A percentile compares a stretch with the other conserved stretches of the same genome.
phyloP scores from a whole-genome alignment of 176 grass and related monocot species.

The Cocos nucifera region DNA sequence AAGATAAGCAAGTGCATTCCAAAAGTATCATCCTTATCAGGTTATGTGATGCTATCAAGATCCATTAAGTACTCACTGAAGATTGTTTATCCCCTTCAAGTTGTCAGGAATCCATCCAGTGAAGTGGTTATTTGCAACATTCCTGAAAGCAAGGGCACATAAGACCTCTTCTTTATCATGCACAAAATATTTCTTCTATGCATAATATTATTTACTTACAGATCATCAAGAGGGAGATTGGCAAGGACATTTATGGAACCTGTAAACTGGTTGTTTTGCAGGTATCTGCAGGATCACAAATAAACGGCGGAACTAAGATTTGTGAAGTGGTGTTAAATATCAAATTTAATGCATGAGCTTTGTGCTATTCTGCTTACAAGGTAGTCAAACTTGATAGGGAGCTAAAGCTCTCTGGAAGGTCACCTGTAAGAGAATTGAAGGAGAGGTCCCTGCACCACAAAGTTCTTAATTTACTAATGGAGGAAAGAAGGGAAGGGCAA shows the following conservation, averaged over 20 bases:
- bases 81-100: conserved; percentile 54
- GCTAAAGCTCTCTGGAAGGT: conserved; percentile 65
- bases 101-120: conserved; percentile 66
- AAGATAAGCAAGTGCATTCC: conserved; percentile 15
- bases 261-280: conserved; percentile 81
- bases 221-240: conserved; percentile 57
- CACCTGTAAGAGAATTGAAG: conserved; percentile 45
- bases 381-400: conserved; percentile 51
- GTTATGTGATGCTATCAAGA: background rate
- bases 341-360: background rate
- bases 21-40: background rate
- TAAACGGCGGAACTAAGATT: background rate
- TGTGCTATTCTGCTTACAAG: conserved; percentile 43
- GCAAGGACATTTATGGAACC: conserved; percentile 57
- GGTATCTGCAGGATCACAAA: conserved; percentile 31
- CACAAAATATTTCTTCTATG: conserved; percentile 2
- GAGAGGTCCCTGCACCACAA: conserved; percentile 59
- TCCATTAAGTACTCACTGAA: conserved; percentile 44
- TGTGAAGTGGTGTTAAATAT: no score
- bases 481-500: background rate
- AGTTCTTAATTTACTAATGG: background rate
- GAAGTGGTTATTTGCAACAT: conserved; percentile 76
- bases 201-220: conserved; percentile 49
- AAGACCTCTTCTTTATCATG: conserved; percentile 9
- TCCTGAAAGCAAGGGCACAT: conserved; percentile 29